Conservation (phyloP, 2,329 filamentous ascomycete genomes). For the Penicillium sp. region DNA sequence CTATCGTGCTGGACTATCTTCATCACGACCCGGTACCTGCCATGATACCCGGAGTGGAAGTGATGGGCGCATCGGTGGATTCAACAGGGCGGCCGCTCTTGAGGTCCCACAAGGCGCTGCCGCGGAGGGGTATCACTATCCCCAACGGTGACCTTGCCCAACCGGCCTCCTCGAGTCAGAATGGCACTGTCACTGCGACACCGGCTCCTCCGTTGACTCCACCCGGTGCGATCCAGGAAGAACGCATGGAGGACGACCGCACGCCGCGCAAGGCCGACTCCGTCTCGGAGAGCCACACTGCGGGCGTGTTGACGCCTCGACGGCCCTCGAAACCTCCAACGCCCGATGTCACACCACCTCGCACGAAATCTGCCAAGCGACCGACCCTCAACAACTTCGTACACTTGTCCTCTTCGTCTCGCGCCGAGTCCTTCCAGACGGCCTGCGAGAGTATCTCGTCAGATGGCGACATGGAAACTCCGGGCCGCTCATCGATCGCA, state of each 20-base stretch:
- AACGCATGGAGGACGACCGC: slow-evolving; percentile 16
- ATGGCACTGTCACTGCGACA: slow-evolving; percentile 24
- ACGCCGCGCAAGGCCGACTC: slow-evolving; percentile 27
- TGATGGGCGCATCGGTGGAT: slow-evolving; percentile 28
- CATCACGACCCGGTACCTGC: not conserved
- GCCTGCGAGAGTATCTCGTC: slow-evolving; percentile 64
- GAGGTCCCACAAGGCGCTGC: slow-evolving; percentile 43
- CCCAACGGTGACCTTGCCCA: slow-evolving; percentile 23
- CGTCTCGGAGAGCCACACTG: slow-evolving; percentile 20
- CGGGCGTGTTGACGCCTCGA: slow-evolving; percentile 55
- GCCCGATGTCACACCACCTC: slow-evolving; percentile 72
- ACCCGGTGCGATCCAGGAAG: slow-evolving; percentile 30
- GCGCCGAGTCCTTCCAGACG: slow-evolving; percentile 69
- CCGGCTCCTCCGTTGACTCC: slow-evolving; percentile 41
- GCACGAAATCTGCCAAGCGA: slow-evolving; percentile 36
- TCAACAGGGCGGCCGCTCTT: slow-evolving; percentile 32
- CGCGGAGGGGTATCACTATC: slow-evolving; percentile 33
- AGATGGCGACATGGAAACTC: slow-evolving; percentile 55
- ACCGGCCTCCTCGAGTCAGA: slow-evolving; percentile 24
- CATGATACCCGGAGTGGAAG: slow-evolving; percentile 10
- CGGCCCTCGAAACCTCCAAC: slow-evolving; percentile 69
- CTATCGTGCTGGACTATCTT: not conserved
- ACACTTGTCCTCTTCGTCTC: slow-evolving; percentile 57
- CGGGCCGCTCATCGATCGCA: slow-evolving; percentile 22
- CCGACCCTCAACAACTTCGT: slow-evolving; percentile 52